A percentile compares a stretch with the other conserved stretches of the same genome.
These are phyloP conservation scores for Physcia stellaris DNA, from an alignment of 495 filamentous ascomycete species.

Conservation along the genomic window DNA sequence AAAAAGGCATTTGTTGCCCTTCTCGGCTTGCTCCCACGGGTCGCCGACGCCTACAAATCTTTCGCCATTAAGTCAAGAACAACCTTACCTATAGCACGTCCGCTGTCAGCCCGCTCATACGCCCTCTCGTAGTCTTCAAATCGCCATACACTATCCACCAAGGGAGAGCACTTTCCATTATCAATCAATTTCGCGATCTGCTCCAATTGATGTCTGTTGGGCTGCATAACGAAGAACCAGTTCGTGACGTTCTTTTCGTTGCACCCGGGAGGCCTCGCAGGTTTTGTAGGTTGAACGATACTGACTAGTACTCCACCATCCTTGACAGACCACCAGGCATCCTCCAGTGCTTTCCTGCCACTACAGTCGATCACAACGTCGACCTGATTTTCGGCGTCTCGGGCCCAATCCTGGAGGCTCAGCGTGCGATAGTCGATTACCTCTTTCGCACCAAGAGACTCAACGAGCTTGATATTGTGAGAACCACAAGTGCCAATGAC, in stretches of 20 bases:
- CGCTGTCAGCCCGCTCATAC: too few relatives aligned
- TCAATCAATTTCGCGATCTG: conserved; percentile 31
- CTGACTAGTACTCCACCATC: conserved; percentile 32
- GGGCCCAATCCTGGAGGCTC: conserved; percentile 24
- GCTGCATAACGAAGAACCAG: conserved; percentile 32
- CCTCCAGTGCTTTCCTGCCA: conserved; percentile 28
- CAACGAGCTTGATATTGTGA: conserved; percentile 28
- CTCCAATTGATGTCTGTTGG: conserved; percentile 26
- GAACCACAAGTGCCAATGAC: conserved; percentile 28
- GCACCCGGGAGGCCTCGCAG: conserved; percentile 24
- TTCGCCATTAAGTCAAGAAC: too few relatives aligned
- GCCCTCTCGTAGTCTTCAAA: too few relatives aligned
- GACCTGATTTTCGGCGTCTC: conserved; percentile 20
- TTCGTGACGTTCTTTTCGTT: conserved; percentile 18
- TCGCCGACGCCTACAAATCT: too few relatives aligned
- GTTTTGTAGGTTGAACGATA: conserved; percentile 36
- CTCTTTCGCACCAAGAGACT: conserved; percentile 28
- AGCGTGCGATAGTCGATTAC: conserved; percentile 30
- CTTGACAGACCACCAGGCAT: conserved; percentile 33
- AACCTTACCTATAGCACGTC: too few relatives aligned
- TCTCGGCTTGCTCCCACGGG: too few relatives aligned
- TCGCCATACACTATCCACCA: too few relatives aligned
- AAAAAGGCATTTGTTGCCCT: too few relatives aligned
- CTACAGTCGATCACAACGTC: conserved; percentile 39
- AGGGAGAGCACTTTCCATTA: conserved; percentile 19